Evolutionary conservation across 169 alveolate species (phyloP), one percentile per base, ranked within the genome.

Genomic region (Theileria parva): DNA sequence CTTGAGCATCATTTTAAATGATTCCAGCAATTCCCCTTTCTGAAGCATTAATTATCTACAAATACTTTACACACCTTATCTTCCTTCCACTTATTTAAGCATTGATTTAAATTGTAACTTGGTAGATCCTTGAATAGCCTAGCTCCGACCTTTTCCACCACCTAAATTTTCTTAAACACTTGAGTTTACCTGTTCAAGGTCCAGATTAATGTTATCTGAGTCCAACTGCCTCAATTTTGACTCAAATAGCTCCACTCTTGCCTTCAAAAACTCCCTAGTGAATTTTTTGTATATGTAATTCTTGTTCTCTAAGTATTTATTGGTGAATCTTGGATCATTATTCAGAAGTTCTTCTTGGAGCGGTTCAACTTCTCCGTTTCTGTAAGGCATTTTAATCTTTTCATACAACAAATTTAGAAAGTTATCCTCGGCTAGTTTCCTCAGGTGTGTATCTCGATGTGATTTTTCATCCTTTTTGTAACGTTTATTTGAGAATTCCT

Each of bases 351-450:
- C 71, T 25, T 75, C 83, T 19, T 66, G 78, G 44, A 81, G n/a
- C 19, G 84, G 86, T 34, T 65, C 85, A 15, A 75, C 64, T 48
- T 71, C 75, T 21, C 88, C 88, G 13, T 81, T 55, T 3, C 21
- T n/a, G 57, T 74, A 81, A 27, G 88, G 88, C 85, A 74, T 74
- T 63, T 76, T 73, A 21, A 81, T 60, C 74, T 74, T 73, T 68
- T 81, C 88, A 65, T 81, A 78, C 27, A 81, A 51, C 11, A 81
- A 37, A 63, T 74, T 81, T 50, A 81, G 34, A 32, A 81, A 81
- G 37, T 80, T 74, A 0, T 72, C 68, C 3, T 67, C 83, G 8
- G 88, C 88, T 75, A 81, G 68, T 25, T 66, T 60, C 21, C 60
- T 13, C 1, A 80, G 84, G n/a, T 71, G 77, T 25, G 23, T 57